phyloP scores from a whole-genome alignment of 306 rosid genomes.

The Vigna reflexopilosa region DNA sequence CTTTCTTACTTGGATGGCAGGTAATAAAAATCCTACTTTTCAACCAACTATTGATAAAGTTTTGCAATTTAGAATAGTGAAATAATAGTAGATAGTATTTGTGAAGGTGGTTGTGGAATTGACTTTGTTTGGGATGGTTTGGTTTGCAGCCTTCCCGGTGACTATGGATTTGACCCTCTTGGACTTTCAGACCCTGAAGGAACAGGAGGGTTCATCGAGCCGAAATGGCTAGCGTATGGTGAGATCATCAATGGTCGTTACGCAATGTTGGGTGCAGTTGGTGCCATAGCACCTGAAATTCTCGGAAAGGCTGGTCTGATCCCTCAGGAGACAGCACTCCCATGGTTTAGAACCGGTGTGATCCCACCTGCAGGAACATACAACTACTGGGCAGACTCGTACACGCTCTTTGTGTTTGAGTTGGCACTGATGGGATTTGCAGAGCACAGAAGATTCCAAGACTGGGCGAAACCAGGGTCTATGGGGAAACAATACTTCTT shows the following conservation, averaged over 20 bases:
- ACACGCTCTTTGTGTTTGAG: constrained; percentile 83
- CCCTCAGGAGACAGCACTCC: constrained; percentile 90
- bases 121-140: constrained; percentile 33
- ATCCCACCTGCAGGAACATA: constrained; percentile 95
- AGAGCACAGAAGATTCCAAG: constrained; percentile 92
- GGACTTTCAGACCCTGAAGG: constrained; percentile 99
- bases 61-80: no score
- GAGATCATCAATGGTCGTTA: constrained; percentile 86
- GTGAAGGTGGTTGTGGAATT: background rate
- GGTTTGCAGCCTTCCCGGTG: constrained; percentile 84
- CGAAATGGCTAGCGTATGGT: constrained; percentile 93
- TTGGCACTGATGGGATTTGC: constrained; percentile 95
- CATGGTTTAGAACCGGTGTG: constrained; percentile 96
- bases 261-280: constrained; percentile 89
- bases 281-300: constrained; percentile 91
- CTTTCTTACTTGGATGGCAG: constrained; percentile 98
- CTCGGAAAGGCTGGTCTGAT: constrained; percentile 76
- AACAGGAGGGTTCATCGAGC: constrained; percentile 96
- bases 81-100: no score
- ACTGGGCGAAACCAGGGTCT: constrained; percentile 86
- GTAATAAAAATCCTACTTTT: constrained; percentile 44
- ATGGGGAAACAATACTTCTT: constrained; percentile 89
- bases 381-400: constrained; percentile 91
- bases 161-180: constrained; percentile 90
- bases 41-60: no score